Conservation (phyloP, 495 filamentous ascomycete species). For the Schizothecium vesticola region DNA sequence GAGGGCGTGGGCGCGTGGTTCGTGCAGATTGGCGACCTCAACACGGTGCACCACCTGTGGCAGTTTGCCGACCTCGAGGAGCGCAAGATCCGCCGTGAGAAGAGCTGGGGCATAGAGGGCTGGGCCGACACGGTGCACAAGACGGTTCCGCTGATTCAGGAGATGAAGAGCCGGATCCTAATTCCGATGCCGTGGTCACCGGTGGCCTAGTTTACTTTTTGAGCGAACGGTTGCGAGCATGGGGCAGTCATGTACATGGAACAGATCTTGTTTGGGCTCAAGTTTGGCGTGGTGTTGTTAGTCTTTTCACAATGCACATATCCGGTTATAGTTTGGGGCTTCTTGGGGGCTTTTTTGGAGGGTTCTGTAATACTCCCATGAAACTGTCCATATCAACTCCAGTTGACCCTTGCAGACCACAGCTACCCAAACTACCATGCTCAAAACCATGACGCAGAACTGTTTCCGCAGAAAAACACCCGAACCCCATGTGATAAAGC, state of each 20-base stretch:
- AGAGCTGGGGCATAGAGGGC: slow-evolving; percentile 91
- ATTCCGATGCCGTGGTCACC: slow-evolving; percentile 96
- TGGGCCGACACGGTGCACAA: slow-evolving; percentile 99
- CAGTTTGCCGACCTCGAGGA: slow-evolving; percentile 97
- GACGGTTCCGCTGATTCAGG: slow-evolving; percentile 94
- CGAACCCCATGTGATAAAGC: neutral
- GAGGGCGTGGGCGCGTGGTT: slow-evolving; percentile 99
- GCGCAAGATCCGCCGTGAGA: slow-evolving; percentile 81
- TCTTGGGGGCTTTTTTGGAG: neutral
- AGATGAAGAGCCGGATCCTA: slow-evolving; percentile 89
- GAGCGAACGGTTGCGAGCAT: neutral
- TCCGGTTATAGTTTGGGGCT: neutral
- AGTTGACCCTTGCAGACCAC: neutral
- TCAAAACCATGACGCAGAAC: neutral
- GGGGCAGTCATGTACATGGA: slow-evolving; percentile 5
- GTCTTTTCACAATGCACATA: slow-evolving; percentile 1
- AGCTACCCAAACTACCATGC: neutral
- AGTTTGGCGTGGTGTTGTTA: neutral
- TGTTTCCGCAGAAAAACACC: neutral
- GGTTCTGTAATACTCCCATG: neutral
- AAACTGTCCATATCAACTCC: neutral
- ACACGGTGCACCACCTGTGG: slow-evolving; percentile 97
- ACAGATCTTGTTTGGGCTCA: neutral
- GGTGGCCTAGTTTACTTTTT: slow-evolving; percentile 54
- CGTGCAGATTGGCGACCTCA: slow-evolving; percentile 94